These are phyloP conservation scores for Gracilaria gracilis DNA, from an alignment of 23 red algal species.

Conservation along the genomic window DNA sequence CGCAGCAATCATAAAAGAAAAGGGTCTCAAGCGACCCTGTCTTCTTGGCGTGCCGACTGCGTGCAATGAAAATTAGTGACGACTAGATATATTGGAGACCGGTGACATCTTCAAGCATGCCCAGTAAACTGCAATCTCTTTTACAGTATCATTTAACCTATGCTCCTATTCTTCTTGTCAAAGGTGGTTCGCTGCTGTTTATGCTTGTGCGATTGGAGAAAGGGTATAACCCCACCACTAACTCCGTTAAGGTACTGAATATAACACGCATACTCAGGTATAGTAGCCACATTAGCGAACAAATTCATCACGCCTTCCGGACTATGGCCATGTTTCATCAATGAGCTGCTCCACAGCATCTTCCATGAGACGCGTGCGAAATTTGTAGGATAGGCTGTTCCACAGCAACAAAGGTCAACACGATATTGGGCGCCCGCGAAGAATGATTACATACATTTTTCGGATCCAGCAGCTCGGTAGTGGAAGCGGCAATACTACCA, in stretches of 20 bases:
- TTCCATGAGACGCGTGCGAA: neutral
- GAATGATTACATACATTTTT: constrained; percentile 11
- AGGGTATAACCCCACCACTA: constrained; percentile 4
- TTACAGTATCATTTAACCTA: no score
- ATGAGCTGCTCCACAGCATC: neutral
- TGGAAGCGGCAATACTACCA: neutral
- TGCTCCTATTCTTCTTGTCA: no score
- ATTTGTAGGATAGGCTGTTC: neutral
- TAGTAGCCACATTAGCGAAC: neutral
- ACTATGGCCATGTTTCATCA: neutral
- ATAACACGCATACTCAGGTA: constrained; percentile 16
- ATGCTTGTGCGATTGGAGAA: neutral
- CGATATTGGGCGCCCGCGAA: constrained; percentile 8
- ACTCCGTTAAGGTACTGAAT: constrained; percentile 34
- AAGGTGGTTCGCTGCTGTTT: neutral
- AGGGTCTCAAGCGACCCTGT: no score
- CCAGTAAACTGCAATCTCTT: no score
- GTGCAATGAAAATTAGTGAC: no score
- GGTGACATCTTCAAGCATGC: no score
- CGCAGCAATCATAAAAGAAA: no score
- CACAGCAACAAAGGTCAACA: neutral
- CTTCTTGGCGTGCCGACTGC: no score
- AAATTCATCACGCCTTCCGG: neutral
- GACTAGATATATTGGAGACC: no score
- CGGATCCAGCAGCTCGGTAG: neutral